These are phyloP conservation scores for Iris macrosiphon DNA, from an alignment of 106 monocot species.

Conservation along the genomic window DNA sequence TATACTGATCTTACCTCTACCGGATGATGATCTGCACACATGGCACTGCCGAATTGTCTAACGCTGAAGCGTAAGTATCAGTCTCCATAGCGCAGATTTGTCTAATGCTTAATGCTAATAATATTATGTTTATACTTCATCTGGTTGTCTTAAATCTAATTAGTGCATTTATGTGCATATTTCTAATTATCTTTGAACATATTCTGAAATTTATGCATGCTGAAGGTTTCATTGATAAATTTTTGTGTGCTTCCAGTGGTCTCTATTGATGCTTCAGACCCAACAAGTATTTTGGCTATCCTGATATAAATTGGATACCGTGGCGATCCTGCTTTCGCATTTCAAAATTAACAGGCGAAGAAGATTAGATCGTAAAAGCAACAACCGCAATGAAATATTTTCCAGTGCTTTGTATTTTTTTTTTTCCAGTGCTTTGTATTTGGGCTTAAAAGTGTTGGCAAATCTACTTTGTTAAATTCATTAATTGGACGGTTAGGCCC, in stretches of 20 bases:
- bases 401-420: slow-evolving; percentile 92
- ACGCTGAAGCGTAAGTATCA: no score
- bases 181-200: no score
- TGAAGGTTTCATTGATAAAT: background rate
- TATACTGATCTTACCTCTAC: no score
- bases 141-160: no score
- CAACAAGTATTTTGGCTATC: slow-evolving; percentile 64
- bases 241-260: slow-evolving; percentile 67
- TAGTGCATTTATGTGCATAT: no score
- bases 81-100: no score
- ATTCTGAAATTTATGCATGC: background rate
- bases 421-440: slow-evolving; percentile 92
- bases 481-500: slow-evolving; percentile 61
- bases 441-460: slow-evolving; percentile 83
- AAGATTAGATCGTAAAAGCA: slow-evolving; percentile 63
- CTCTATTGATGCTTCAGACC: slow-evolving; percentile 88
- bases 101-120: no score
- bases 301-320: slow-evolving; percentile 84
- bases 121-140: no score
- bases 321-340: slow-evolving; percentile 69
- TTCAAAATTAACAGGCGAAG: slow-evolving; percentile 72
- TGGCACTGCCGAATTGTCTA: no score
- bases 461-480: slow-evolving; percentile 76
- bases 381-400: slow-evolving; percentile 67
- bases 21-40: no score